A percentile compares a stretch with the other conserved stretches of the same genome.
Evolutionary conservation across 2,329 filamentous ascomycete genomes (phyloP).

Genomic region (Coniochaeta sp.): DNA sequence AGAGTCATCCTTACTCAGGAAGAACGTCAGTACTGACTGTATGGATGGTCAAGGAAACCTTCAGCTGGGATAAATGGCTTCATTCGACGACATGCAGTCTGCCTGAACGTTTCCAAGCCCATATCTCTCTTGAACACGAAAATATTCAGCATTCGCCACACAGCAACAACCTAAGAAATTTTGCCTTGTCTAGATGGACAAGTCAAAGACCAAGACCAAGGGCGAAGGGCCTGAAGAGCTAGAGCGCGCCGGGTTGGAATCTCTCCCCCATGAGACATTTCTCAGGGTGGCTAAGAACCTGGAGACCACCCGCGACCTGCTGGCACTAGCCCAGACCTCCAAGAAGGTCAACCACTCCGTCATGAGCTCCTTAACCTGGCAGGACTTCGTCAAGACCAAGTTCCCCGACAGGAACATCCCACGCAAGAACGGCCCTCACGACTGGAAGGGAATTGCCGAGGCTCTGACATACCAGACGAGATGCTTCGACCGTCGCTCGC

Average conservation of each 20-base stretch:
- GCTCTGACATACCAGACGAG: conserved; percentile 42
- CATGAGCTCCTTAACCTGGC: conserved; percentile 32
- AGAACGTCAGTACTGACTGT: background rate
- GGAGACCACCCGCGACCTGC: conserved; percentile 40
- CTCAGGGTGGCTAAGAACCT: conserved; percentile 40
- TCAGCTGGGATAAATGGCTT: background rate
- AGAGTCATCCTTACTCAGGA: background rate
- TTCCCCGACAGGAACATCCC: conserved; percentile 35
- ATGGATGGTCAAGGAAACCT: background rate
- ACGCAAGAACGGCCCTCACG: conserved; percentile 9
- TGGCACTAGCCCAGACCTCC: conserved; percentile 31
- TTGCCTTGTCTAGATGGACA: background rate
- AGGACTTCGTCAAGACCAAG: conserved; percentile 35
- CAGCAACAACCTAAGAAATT: no score
- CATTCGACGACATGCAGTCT: no score
- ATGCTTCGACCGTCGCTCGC: conserved; percentile 43
- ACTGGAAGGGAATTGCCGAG: conserved; percentile 33
- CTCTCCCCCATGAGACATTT: conserved; percentile 45
- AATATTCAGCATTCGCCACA: no score
- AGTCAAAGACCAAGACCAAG: background rate
- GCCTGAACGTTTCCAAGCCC: no score
- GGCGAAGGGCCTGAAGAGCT: conserved; percentile 25
- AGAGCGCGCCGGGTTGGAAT: no score
- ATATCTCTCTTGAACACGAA: no score
- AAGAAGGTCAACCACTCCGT: conserved; percentile 31